Evolutionary conservation across 2,329 filamentous ascomycete species (phyloP).

Genomic region (Sporothrix variecibatus): DNA sequence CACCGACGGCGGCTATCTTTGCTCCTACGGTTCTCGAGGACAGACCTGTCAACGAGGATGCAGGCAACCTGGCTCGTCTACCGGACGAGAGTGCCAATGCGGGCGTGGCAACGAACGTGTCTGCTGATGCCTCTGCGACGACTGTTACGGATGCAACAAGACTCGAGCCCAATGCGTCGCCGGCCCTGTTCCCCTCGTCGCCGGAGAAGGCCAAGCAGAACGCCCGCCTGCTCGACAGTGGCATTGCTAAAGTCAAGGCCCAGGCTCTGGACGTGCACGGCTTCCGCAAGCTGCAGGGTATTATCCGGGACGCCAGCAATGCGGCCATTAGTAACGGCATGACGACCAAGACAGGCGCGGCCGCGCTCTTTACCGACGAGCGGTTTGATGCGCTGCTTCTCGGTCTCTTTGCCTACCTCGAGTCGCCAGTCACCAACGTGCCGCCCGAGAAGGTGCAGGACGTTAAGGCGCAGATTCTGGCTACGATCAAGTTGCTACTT

Average conservation of each 20-base stretch:
- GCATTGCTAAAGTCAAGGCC: slow-evolving; percentile 70
- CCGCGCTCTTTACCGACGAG: slow-evolving; percentile 62
- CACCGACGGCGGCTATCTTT: slow-evolving; percentile 48
- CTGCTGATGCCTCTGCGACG: slow-evolving; percentile 20
- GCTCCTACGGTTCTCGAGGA: slow-evolving; percentile 58
- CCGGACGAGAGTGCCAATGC: slow-evolving; percentile 22
- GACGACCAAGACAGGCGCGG: slow-evolving; percentile 13
- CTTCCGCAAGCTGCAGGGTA: slow-evolving; percentile 74
- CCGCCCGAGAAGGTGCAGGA: slow-evolving; percentile 68
- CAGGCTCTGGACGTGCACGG: slow-evolving; percentile 77
- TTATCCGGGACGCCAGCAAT: slow-evolving; percentile 59
- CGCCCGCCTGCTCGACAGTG: slow-evolving; percentile 68
- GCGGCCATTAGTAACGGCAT: slow-evolving; percentile 14
- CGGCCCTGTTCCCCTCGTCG: slow-evolving; percentile 34
- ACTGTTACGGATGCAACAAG: not conserved
- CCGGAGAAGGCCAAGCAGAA: slow-evolving; percentile 60
- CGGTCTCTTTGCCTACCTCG: slow-evolving; percentile 71
- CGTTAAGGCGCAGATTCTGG: slow-evolving; percentile 72
- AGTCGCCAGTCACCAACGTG: slow-evolving; percentile 58
- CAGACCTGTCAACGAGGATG: slow-evolving; percentile 60
- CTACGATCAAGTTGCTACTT: slow-evolving; percentile 72
- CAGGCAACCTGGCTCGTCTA: slow-evolving; percentile 39
- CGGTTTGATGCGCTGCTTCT: slow-evolving; percentile 68
- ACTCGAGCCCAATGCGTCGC: slow-evolving; percentile 28
- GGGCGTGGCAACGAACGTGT: slow-evolving; percentile 13